Evolutionary conservation across 2,329 filamentous ascomycete genomes (phyloP).

Genomic region (Cladosporium velox): DNA sequence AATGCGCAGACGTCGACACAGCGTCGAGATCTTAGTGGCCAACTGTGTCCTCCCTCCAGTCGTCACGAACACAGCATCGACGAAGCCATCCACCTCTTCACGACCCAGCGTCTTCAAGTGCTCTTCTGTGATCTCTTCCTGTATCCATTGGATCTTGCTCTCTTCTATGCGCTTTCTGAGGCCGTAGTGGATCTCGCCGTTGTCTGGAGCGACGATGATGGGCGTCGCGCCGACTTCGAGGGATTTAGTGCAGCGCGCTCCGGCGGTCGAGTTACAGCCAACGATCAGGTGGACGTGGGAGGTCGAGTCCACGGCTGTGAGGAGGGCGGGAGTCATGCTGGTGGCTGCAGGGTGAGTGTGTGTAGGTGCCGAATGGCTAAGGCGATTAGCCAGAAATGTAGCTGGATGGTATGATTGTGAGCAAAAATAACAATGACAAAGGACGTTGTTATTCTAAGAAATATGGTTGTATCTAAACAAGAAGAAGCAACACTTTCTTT

Average conservation of each 20-base stretch:
- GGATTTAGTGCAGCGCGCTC: slow-evolving; percentile 76
- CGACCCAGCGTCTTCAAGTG: slow-evolving; percentile 79
- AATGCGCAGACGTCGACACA: slow-evolving; percentile 79
- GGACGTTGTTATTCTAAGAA: not conserved
- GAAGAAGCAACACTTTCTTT: slow-evolving; percentile 1
- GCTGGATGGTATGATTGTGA: too few relatives aligned
- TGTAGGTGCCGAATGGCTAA: not conserved
- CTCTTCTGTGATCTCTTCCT: slow-evolving; percentile 65
- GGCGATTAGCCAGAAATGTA: not conserved
- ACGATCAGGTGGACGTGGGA: slow-evolving; percentile 80
- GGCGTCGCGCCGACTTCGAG: slow-evolving; percentile 80
- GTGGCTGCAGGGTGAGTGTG: not conserved
- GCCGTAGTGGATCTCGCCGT: slow-evolving; percentile 58
- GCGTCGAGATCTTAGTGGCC: slow-evolving; percentile 64
- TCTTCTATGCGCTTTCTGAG: slow-evolving; percentile 66
- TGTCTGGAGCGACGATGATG: slow-evolving; percentile 72
- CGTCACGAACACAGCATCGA: slow-evolving; percentile 93
- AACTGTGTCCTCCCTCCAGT: slow-evolving; percentile 52
- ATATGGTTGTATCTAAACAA: not conserved
- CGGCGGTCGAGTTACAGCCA: slow-evolving; percentile 84
- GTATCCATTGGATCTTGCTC: slow-evolving; percentile 66
- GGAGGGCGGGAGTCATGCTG: slow-evolving; percentile 57
- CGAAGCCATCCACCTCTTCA: slow-evolving; percentile 71
- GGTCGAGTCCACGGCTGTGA: slow-evolving; percentile 71
- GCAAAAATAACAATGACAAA: not conserved